A percentile compares a stretch with the other conserved stretches of the same genome.
phyloP scores from a whole-genome alignment of 345 rosid genomes.

The Fremontodendron californicum region DNA sequence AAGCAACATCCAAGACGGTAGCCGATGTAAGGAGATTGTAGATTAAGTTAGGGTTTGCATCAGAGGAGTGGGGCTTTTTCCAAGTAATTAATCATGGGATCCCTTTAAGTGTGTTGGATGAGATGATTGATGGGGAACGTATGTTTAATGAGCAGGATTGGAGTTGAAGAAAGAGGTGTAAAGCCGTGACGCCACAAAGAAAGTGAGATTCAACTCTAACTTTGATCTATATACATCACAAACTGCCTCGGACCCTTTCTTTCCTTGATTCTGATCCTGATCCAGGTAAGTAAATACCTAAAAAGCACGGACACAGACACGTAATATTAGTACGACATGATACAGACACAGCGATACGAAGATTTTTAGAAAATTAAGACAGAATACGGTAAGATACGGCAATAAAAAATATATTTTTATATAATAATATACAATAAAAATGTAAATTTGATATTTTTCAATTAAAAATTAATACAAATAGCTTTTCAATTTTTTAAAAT shows the following conservation, averaged over 20 bases:
- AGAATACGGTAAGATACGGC: too few species aligned
- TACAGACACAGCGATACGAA: too few species aligned
- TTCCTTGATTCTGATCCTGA: slow-evolving; percentile 10
- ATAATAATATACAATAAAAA: too few species aligned
- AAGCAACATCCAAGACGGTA: slow-evolving; percentile 1
- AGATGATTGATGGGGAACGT: slow-evolving; percentile 24
- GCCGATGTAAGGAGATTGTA: slow-evolving; percentile 12
- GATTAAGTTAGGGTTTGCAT: slow-evolving; percentile 26
- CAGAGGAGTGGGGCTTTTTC: slow-evolving; percentile 42
- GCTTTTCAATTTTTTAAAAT: too few species aligned
- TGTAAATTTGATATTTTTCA: too few species aligned
- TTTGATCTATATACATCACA: background rate
- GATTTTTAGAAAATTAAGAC: too few species aligned
- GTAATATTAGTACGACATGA: too few species aligned
- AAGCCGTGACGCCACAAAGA: background rate
- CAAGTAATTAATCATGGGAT: slow-evolving; percentile 49
- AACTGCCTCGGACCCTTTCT: slow-evolving; percentile 4
- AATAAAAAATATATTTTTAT: too few species aligned
- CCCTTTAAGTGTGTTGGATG: slow-evolving; percentile 27
- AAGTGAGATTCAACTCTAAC: background rate
- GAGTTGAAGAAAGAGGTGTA: background rate
- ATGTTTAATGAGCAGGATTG: slow-evolving; percentile 25
- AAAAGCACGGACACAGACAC: too few species aligned
- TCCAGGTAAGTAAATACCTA: slow-evolving; percentile 13
- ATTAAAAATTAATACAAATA: too few species aligned